Conservation (phyloP, 768 basidiomycete species). For the Lactarius quietus region DNA sequence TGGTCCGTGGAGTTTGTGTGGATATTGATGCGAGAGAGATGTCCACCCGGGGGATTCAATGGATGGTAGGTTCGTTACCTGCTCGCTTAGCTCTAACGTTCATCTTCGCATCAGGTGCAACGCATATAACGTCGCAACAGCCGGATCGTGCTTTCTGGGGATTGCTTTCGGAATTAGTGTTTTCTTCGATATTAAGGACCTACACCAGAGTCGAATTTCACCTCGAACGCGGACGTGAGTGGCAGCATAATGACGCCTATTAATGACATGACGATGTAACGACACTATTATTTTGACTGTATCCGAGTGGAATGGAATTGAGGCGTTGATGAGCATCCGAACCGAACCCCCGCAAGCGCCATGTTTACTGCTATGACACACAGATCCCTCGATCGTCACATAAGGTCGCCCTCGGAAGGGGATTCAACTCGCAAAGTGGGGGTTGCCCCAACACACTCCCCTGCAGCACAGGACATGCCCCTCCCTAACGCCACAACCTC, state of each 20-base stretch:
- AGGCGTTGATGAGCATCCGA: not conserved
- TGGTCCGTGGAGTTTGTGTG: conserved; percentile 62
- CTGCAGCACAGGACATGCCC: conserved; percentile 20
- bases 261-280: not conserved
- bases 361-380: conserved; percentile 17
- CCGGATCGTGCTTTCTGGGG: conserved; percentile 55
- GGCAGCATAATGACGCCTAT: not conserved
- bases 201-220: conserved; percentile 55
- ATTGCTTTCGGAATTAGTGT: conserved; percentile 52
- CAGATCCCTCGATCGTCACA: conserved; percentile 16
- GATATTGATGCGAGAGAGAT: conserved; percentile 57
- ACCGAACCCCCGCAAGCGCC: not conserved
- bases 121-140: conserved; percentile 64
- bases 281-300: not conserved
- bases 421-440: not conserved
- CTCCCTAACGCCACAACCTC: conserved; percentile 24
- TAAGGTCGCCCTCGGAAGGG: conserved; percentile 1
- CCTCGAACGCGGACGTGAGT: conserved; percentile 54
- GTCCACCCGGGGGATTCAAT: conserved; percentile 56
- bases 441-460: not conserved
- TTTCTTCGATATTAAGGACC: conserved; percentile 66
- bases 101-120: conserved; percentile 50
- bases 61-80: conserved; percentile 50
- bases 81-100: not conserved
- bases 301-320: not conserved